A percentile compares a stretch with the other conserved stretches of the same genome.
Conservation (phyloP, 2,329 filamentous ascomycete species). For the Reticulascus tulasneorum region DNA sequence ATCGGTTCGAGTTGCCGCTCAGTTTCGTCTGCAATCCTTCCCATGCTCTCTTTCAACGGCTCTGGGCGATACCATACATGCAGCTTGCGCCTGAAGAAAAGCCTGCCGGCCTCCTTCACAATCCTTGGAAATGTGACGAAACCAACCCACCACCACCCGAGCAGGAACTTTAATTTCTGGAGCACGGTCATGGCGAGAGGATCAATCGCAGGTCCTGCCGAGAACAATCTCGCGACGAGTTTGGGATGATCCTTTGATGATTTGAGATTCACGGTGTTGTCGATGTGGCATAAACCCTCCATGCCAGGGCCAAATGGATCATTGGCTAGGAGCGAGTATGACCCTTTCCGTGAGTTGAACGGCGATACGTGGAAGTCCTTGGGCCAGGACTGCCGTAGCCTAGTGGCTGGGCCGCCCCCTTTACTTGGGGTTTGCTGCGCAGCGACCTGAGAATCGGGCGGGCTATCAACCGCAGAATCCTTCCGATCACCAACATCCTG, state of each 20-base stretch:
- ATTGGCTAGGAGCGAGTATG: conserved; percentile 45
- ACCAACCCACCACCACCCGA: conserved; percentile 63
- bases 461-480: conserved; percentile 1
- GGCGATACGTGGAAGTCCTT: conserved; percentile 77
- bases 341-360: conserved; percentile 62
- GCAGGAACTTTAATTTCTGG: conserved; percentile 44
- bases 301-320: conserved; percentile 42
- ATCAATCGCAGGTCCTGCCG: conserved; percentile 45
- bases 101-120: conserved; percentile 51
- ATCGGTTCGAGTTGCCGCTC: conserved; percentile 44
- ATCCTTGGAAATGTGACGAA: conserved; percentile 64
- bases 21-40: conserved; percentile 44
- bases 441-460: conserved; percentile 14
- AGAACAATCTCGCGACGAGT: conserved; percentile 57
- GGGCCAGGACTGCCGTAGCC: conserved; percentile 50
- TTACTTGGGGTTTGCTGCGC: conserved; percentile 13
- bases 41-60: conserved; percentile 51
- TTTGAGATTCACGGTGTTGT: conserved; percentile 57
- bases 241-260: conserved; percentile 60
- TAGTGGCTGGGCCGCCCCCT: too few relatives aligned
- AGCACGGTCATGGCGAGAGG: conserved; percentile 38
- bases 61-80: conserved; percentile 65
- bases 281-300: conserved; percentile 38
- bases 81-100: conserved; percentile 55
- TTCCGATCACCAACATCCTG: conserved; percentile 1